Percentiles rank a stretch among this genome's conserved stretches.
phyloP scores from a whole-genome alignment of 257 asterid species.

The Solanum rostratum region DNA sequence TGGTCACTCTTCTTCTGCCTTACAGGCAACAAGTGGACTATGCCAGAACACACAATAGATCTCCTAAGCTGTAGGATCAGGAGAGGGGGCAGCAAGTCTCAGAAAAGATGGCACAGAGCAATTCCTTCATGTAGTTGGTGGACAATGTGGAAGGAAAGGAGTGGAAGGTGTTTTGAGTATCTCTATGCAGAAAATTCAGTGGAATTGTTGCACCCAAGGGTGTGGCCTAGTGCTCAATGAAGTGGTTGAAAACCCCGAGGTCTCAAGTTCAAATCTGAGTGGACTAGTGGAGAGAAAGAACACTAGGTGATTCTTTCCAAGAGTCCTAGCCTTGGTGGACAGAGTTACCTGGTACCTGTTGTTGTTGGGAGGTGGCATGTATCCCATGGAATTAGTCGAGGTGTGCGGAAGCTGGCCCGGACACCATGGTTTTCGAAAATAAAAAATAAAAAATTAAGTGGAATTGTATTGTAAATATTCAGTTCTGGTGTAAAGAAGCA shows the following conservation, averaged over 20 bases:
- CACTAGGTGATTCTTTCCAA: too few relatives aligned
- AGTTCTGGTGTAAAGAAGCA: neutral
- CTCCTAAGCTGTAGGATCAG: neutral
- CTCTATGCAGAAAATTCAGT: neutral
- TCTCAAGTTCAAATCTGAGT: too few relatives aligned
- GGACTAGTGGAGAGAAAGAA: too few relatives aligned
- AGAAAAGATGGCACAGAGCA: neutral
- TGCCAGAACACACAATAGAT: neutral
- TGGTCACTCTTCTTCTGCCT: neutral
- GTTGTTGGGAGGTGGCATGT: too few relatives aligned
- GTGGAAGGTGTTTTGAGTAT: neutral
- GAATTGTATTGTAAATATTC: neutral
- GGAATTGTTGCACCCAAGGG: neutral
- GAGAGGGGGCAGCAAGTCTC: neutral
- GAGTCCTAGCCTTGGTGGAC: too few relatives aligned
- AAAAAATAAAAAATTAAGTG: too few relatives aligned
- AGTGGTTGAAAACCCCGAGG: too few relatives aligned
- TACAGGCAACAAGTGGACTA: neutral
- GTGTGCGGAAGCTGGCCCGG: too few relatives aligned
- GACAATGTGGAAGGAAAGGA: neutral
- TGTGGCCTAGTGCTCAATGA: too few relatives aligned
- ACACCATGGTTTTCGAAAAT: too few relatives aligned
- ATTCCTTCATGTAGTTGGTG: neutral
- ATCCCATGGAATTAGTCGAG: too few relatives aligned
- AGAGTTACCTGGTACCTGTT: too few relatives aligned